Base-by-base conservation (phyloP, 2,329 filamentous ascomycete genomes). In the Graphilbum fragrans region DNA sequence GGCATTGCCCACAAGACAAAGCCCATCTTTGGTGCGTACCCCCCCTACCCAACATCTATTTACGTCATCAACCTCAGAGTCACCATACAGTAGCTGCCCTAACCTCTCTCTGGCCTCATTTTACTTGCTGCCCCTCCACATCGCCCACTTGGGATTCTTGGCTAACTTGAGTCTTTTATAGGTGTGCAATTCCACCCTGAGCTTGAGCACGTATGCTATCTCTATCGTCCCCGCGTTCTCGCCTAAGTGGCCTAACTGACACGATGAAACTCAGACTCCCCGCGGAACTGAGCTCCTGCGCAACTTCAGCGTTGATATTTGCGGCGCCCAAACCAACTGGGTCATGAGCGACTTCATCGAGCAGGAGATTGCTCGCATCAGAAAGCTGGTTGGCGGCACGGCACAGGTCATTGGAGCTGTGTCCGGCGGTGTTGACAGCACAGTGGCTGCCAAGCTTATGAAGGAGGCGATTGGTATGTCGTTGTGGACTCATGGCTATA, bases 141-240 rank as follows among this genome's bases (percentile, higher is more conserved):
- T n/a, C n/a, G n/a, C n/a, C n/a, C n/a, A n/a, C n/a, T n/a, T n/a
- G n/a, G n/a, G n/a, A n/a, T n/a, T n/a, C n/a, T n/a, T n/a, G n/a
- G n/a, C n/a, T n/a, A n/a, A n/a, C n/a, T 14, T 46, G 50, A 32
- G 12, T 27, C 19, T 31, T 9, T n/a, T n/a, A n/a, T n/a, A n/a
- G n/a, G n/a, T 12, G 19, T 94, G 37, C 88, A 95, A 57, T 90
- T 94, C 59, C 88, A 94, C 60, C 87, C 88, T 1, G 88, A 95
- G 58, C 73, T 94, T 27, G 51, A 44, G 38, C 49, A 50, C 34
- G 19, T 17, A 16, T 27, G 8, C 37, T 44, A 22, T 6, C 35
- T 31, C 22, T 36, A 3, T 2, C 12, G 3, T n/a, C 14, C 5
- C 19, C n/a, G 12, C 4, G 23, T 12, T 45, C 18, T 41, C 34